These are phyloP conservation scores for Penicillium paradoxum DNA, from an alignment of 495 filamentous ascomycete species.

Conservation along the genomic window DNA sequence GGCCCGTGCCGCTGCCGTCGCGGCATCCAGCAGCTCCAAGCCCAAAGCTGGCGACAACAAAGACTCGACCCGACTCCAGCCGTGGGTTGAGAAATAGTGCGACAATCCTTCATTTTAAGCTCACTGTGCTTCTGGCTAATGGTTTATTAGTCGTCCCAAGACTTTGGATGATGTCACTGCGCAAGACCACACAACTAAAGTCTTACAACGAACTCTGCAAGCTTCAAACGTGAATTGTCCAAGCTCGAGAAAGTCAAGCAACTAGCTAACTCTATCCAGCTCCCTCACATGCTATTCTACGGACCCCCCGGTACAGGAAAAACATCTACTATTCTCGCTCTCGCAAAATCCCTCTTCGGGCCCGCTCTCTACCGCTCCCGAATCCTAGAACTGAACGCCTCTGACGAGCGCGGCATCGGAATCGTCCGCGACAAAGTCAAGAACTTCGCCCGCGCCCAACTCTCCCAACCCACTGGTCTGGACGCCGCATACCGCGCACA, in stretches of 20 bases:
- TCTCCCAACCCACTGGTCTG: slow-evolving; percentile 69
- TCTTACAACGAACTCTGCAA: slow-evolving; percentile 88
- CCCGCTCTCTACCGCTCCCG: slow-evolving; percentile 90
- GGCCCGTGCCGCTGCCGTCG: slow-evolving; percentile 78
- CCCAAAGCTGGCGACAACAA: slow-evolving; percentile 51
- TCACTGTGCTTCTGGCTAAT: neutral
- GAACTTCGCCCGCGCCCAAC: slow-evolving; percentile 91
- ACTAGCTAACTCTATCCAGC: slow-evolving; percentile 38
- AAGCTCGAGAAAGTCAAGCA: neutral
- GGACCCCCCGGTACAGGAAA: slow-evolving; percentile 97
- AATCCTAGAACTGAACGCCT: slow-evolving; percentile 97
- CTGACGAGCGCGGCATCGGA: slow-evolving; percentile 94
- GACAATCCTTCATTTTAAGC: slow-evolving; percentile 13
- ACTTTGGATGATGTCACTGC: slow-evolving; percentile 91
- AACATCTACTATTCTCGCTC: slow-evolving; percentile 94
- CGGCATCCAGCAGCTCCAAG: slow-evolving; percentile 45
- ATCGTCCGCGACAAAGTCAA: slow-evolving; percentile 99
- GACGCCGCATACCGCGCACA: slow-evolving; percentile 60
- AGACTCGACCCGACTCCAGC: slow-evolving; percentile 65
- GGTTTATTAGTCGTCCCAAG: slow-evolving; percentile 73
- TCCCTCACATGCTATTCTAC: slow-evolving; percentile 99
- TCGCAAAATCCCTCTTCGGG: slow-evolving; percentile 96
- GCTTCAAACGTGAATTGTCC: slow-evolving; percentile 68
- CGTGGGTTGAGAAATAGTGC: slow-evolving; percentile 99
- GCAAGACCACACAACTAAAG: slow-evolving; percentile 93